A percentile compares a stretch with the other conserved stretches of the same genome.
Conservation (phyloP, 1,139 yeast species). For the Geotrichum phurueaensis region DNA sequence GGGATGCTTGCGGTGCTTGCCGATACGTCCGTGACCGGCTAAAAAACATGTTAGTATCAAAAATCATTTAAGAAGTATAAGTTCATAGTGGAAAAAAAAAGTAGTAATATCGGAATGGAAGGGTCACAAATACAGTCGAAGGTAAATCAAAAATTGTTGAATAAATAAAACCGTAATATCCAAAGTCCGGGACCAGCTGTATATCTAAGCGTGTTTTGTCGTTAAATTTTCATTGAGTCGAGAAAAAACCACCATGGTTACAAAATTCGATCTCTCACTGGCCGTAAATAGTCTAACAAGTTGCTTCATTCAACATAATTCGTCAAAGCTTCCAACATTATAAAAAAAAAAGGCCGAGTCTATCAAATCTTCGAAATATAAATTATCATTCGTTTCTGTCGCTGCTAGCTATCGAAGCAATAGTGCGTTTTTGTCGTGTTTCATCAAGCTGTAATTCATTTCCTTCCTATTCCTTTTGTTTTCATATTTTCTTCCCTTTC, state of each 20-base stretch:
- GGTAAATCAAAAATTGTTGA: neutral
- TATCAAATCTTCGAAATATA: too few species aligned
- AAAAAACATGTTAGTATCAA: slow-evolving; percentile 24
- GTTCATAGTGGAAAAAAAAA: neutral
- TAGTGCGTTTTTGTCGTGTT: too few species aligned
- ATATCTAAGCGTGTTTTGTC: neutral
- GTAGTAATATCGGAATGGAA: neutral
- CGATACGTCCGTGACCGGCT: slow-evolving; percentile 99
- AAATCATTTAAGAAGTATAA: neutral
- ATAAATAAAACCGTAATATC: too few species aligned
- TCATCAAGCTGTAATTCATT: neutral
- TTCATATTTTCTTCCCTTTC: neutral
- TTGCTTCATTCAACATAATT: too few species aligned
- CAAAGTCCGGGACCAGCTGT: too few species aligned
- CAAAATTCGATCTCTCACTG: too few species aligned
- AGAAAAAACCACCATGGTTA: neutral
- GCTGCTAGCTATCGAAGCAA: neutral
- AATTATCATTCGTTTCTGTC: neutral
- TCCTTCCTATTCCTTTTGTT: slow-evolving; percentile 8
- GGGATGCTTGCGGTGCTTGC: slow-evolving; percentile 99
- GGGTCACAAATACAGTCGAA: neutral
- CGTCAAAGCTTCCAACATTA: too few species aligned
- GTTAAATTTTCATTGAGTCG: neutral
- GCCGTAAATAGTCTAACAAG: too few species aligned
- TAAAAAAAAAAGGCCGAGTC: too few species aligned